A percentile compares a stretch with the other conserved stretches of the same genome.
Evolutionary conservation across 176 grass and related monocot species (phyloP).

Genomic region (Carex littledalei): DNA sequence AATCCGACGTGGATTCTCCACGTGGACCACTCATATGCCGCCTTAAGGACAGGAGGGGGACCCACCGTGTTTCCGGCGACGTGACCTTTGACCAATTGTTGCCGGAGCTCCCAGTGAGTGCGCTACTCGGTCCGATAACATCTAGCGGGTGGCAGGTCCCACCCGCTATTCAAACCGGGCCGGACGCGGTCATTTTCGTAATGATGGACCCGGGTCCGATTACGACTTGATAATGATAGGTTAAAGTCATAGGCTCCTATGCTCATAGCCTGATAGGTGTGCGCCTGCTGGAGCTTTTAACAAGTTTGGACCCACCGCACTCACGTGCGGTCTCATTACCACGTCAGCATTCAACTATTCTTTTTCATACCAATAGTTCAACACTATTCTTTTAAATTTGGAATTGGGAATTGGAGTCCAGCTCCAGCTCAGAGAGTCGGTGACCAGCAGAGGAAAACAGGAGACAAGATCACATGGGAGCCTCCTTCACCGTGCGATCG

Average conservation of each 20-base stretch:
- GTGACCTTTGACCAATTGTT: constrained; percentile 35
- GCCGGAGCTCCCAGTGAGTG: not conserved
- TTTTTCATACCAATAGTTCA: not conserved
- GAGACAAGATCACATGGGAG: constrained; percentile 2
- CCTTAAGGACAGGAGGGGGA: not conserved
- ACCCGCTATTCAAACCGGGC: not conserved
- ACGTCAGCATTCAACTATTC: constrained; percentile 10
- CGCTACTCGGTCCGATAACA: not conserved
- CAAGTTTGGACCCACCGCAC: not conserved
- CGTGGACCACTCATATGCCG: constrained; percentile 12
- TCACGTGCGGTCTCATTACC: constrained; percentile 36
- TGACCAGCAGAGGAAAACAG: not conserved
- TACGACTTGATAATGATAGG: not conserved
- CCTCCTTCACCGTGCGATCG: not conserved
- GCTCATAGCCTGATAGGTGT: not conserved
- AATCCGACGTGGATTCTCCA: constrained; percentile 13
- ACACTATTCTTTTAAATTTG: not conserved
- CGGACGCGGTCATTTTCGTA: constrained; percentile 21
- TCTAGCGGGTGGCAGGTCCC: constrained; percentile 13
- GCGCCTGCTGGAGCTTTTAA: not conserved
- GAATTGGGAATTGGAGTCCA: constrained; percentile 1
- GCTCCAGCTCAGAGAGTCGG: not conserved
- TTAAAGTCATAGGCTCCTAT: not conserved
- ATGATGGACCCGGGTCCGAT: constrained; percentile 23
- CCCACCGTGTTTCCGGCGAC: not conserved